A percentile compares a stretch with the other conserved stretches of the same genome.
These are phyloP conservation scores for Cyclostephanos invisitatus DNA, from an alignment of 108 stramenopile species.

Conservation along the genomic window DNA sequence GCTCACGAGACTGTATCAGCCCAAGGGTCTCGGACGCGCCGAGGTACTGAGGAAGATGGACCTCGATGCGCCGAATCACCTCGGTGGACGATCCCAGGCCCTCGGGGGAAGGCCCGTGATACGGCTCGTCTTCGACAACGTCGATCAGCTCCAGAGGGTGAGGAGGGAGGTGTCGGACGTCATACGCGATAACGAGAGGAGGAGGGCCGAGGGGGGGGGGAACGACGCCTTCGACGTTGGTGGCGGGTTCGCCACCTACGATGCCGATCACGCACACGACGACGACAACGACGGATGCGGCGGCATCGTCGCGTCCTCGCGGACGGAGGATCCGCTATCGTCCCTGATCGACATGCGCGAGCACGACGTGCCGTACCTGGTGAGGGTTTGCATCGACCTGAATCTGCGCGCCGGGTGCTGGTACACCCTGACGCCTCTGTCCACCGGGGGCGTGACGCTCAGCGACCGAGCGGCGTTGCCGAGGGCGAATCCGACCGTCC, in stretches of 20 bases:
- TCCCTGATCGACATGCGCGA: slow-evolving; percentile 88
- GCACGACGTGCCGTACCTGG: slow-evolving; percentile 97
- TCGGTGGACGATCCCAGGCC: slow-evolving; percentile 47
- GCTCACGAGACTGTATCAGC: slow-evolving; percentile 70
- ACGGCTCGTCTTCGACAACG: slow-evolving; percentile 77
- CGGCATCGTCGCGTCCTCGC: slow-evolving; percentile 6
- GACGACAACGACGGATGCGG: neutral
- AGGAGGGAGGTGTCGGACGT: slow-evolving; percentile 58
- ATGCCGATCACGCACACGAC: slow-evolving; percentile 34
- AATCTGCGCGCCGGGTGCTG: slow-evolving; percentile 94
- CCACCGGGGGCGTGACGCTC: slow-evolving; percentile 61
- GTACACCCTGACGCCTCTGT: slow-evolving; percentile 88
- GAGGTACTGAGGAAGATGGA: slow-evolving; percentile 72
- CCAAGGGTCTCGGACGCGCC: slow-evolving; percentile 58
- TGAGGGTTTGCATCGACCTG: slow-evolving; percentile 90
- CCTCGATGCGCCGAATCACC: slow-evolving; percentile 76
- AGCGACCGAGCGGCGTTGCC: slow-evolving; percentile 86
- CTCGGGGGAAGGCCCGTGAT: slow-evolving; percentile 58
- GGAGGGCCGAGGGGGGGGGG: slow-evolving; percentile 20
- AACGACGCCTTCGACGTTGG: slow-evolving; percentile 10
- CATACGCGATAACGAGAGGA: slow-evolving; percentile 49
- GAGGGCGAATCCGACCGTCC: slow-evolving; percentile 90
- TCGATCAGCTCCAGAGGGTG: slow-evolving; percentile 74
- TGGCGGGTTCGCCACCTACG: slow-evolving; percentile 21
- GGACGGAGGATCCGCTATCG: slow-evolving; percentile 65